Conservation (phyloP, 164 flowering plant genomes). For the Paratinospora sagittata region DNA sequence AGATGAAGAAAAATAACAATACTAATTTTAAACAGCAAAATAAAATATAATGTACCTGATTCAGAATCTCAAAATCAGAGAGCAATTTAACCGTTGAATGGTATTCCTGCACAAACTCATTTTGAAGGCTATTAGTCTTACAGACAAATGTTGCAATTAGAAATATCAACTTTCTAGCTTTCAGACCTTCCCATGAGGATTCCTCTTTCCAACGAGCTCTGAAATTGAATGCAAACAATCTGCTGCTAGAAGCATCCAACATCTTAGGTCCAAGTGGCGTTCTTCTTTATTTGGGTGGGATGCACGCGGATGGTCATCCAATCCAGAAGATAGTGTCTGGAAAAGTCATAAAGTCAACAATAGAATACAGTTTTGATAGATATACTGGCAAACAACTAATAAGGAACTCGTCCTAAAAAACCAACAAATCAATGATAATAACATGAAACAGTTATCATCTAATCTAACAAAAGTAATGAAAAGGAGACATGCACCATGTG, state of each 20-base stretch:
- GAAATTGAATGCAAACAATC: conserved; percentile 72
- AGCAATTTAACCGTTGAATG: conserved; percentile 48
- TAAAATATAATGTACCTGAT: conserved; percentile 43
- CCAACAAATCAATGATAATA: background rate
- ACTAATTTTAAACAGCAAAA: background rate
- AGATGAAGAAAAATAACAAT: background rate
- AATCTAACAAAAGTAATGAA: background rate
- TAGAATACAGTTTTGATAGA: background rate
- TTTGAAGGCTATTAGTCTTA: background rate
- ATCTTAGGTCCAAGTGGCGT: conserved; percentile 93
- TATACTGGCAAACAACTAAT: background rate
- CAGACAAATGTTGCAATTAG: background rate
- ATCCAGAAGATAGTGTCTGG: conserved; percentile 83
- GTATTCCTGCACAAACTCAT: conserved; percentile 54
- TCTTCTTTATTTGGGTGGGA: conserved; percentile 93
- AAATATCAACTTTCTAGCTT: background rate
- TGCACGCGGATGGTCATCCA: conserved; percentile 98
- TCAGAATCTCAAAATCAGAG: conserved; percentile 67
- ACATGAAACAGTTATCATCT: background rate
- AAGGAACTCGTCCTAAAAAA: background rate
- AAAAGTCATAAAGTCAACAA: conserved; percentile 14
- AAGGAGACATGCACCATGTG: background rate
- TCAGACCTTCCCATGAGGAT: conserved; percentile 44
- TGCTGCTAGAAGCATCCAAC: conserved; percentile 98
- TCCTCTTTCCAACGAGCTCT: conserved; percentile 36